phyloP scores from a whole-genome alignment of 805 yeast species.

The Yarrowia divulgata region DNA sequence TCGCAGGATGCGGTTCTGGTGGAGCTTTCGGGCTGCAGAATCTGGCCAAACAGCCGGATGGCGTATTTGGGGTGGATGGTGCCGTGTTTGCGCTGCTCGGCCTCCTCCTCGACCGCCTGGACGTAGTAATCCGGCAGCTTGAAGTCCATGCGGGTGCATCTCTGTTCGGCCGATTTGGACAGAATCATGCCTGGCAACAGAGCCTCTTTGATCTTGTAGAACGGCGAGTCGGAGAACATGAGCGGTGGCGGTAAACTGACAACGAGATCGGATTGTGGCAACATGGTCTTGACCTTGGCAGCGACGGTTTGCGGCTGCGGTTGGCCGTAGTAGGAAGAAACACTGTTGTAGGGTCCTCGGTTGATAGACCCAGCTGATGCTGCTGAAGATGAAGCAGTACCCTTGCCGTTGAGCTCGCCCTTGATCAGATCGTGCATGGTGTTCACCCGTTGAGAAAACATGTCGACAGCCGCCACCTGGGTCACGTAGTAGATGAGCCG shows the following conservation, averaged over 20 bases:
- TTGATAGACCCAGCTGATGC: neutral
- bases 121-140: constrained; percentile 17
- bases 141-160: constrained; percentile 16
- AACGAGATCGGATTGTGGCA: neutral
- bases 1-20: constrained; percentile 7
- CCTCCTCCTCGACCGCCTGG: constrained; percentile 6
- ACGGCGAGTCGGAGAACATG: constrained; percentile 4
- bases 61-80: constrained; percentile 26
- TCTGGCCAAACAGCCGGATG: constrained; percentile 52
- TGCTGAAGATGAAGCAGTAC: neutral
- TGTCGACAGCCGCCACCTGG: neutral
- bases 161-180: neutral
- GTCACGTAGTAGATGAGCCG: constrained; percentile 58
- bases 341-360: neutral
- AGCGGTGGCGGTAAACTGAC: constrained; percentile 21
- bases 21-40: neutral
- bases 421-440: constrained; percentile 1
- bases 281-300: neutral
- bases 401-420: neutral
- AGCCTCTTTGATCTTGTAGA: constrained; percentile 16
- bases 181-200: constrained; percentile 20
- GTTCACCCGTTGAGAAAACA: neutral
- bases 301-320: neutral
- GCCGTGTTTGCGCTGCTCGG: constrained; percentile 19
- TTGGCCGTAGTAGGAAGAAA: neutral